Base-by-base conservation (phyloP, 257 asterid genomes). In the Solanum chmielewskii region DNA sequence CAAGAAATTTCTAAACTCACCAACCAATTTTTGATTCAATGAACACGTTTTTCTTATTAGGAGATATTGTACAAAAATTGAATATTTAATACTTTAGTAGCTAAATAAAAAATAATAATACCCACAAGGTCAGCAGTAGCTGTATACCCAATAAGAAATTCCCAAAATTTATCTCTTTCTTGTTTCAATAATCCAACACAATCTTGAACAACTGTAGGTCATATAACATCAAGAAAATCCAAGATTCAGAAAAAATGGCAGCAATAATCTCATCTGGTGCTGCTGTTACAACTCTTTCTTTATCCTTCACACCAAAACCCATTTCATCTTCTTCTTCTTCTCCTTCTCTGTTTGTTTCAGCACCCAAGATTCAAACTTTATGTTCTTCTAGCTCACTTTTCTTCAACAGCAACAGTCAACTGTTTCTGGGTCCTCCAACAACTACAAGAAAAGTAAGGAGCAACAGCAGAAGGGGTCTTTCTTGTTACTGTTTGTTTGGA, bases 401-500 rank as follows among this genome's bases (percentile, higher is more conserved):
- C 93, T 94, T 93, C 93, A 90, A 91, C 91, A 60, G 59, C 71
- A 87, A 70, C 71, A 90, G 89, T 83, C 83, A 83, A 47, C 87
- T 88, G 74, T 77, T 83, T 23, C 68, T 82, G 86, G 89, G 84
- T 83, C 91, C 35, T 44, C 45, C 91, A 86, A 82, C 84, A 70
- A 33, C 8, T 6, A 33, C 77, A 70, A 70, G 78, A 35, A 89
- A 87, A 81, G 84, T 87, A 18, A 88, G 44, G 11, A 81, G 45
- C n/a, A 85, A 52, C 47, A 75, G 66, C 60, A 93, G 71, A 33
- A 91, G 87, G 69, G 93, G 97, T 1, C 66, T 96, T 27, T 94
- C 97, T 68, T 95, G 98, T 69, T 92, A 88, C 84, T 92, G 95
- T 87, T 87, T 96, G 29, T 96, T 96, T 88, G 98, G 99, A 84